Conservation (phyloP, 2,329 filamentous ascomycete species). For the Septoria petroselini region DNA sequence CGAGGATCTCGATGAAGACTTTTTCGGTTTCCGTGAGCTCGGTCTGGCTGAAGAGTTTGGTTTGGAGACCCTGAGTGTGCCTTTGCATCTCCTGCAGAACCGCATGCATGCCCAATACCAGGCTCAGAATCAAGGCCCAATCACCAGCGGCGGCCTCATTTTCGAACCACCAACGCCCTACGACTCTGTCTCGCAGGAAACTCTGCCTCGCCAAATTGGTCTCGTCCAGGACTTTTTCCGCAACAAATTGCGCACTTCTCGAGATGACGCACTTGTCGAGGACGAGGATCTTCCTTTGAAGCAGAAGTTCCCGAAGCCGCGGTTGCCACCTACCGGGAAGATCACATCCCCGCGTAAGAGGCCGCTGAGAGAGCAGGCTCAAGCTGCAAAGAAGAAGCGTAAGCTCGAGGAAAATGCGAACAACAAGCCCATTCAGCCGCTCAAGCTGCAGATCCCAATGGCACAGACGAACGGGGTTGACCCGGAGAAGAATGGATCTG, state of each 20-base stretch:
- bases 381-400: conserved; percentile 83
- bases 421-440: conserved; percentile 51
- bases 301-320: conserved; percentile 66
- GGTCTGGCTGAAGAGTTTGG: conserved; percentile 90
- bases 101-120: conserved; percentile 83
- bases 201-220: conserved; percentile 75
- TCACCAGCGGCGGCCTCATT: conserved; percentile 58
- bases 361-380: conserved; percentile 76
- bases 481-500: conserved; percentile 58
- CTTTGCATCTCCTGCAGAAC: conserved; percentile 88
- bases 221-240: conserved; percentile 90
- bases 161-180: conserved; percentile 67
- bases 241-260: conserved; percentile 79
- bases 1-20: conserved; percentile 96
- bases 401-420: conserved; percentile 54
- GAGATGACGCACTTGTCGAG: conserved; percentile 78
- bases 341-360: conserved; percentile 82
- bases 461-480: conserved; percentile 50
- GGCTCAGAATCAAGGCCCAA: conserved; percentile 65
- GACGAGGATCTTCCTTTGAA: conserved; percentile 94
- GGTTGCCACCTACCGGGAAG: conserved; percentile 72
- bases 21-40: conserved; percentile 96
- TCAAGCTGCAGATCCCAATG: conserved; percentile 46
- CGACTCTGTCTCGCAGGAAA: conserved; percentile 75
- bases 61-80: conserved; percentile 81